Conservation (phyloP, 352 stramenopile species). For the Phytophthora sojae region DNA sequence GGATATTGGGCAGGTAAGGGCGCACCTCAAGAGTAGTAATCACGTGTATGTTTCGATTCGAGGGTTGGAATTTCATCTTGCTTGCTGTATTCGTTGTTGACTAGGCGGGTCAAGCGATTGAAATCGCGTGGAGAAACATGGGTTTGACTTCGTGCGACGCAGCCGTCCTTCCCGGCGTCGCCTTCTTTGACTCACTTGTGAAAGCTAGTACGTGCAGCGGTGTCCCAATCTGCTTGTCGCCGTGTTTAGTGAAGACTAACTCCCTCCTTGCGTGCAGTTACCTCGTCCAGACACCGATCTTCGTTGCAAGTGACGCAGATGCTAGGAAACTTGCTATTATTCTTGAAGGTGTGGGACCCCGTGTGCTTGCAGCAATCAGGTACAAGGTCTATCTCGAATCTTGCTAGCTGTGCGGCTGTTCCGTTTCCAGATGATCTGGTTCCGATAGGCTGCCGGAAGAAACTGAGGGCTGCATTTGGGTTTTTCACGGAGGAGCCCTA, state of each 20-base stretch:
- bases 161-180: slow-evolving; percentile 45
- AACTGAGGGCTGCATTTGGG: slow-evolving; percentile 48
- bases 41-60: background rate
- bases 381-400: slow-evolving; percentile 29
- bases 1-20: slow-evolving; percentile 50
- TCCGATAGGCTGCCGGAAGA: slow-evolving; percentile 16
- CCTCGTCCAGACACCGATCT: slow-evolving; percentile 26
- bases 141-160: slow-evolving; percentile 45
- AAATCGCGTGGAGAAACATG: slow-evolving; percentile 62
- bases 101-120: slow-evolving; percentile 52
- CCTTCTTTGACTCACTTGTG: slow-evolving; percentile 60
- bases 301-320: slow-evolving; percentile 56
- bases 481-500: slow-evolving; percentile 36
- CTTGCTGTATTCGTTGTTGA: slow-evolving; percentile 1
- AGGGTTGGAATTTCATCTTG: background rate
- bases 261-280: slow-evolving; percentile 30
- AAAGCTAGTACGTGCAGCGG: slow-evolving; percentile 23
- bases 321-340: slow-evolving; percentile 59
- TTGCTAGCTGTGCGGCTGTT: slow-evolving; percentile 36
- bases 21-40: background rate
- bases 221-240: background rate
- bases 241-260: background rate
- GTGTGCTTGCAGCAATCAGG: slow-evolving; percentile 31
- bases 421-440: slow-evolving; percentile 52
- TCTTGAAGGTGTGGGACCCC: slow-evolving; percentile 65